A percentile compares a stretch with the other conserved stretches of the same genome.
Conservation (phyloP, 345 rosid species). For the thale cress (Arabidopsis thaliana) region TAIR10.1 NC_003070.9:5744001-5744500, state of each 20-base stretch:
- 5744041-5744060: not conserved
- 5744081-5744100: not conserved
- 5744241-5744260: not conserved
- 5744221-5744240: not conserved
- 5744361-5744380: not conserved
- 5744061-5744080: not conserved
- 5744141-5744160: not conserved
- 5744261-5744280: too few species aligned
- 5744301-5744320: not conserved
- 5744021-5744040: not conserved
- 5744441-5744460: not conserved
- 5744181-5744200: not conserved
- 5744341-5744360: too few species aligned
- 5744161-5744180: slow-evolving; percentile 14
- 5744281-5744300: not conserved
- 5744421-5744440: not conserved
- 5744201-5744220: not conserved
- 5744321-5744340: not conserved
- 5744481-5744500: slow-evolving; percentile 23
- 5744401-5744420: not conserved
- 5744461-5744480: slow-evolving; percentile 37
- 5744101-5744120: not conserved
- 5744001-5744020: not conserved
- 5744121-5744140: not conserved
- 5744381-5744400: not conserved